These are phyloP conservation scores for Phytophthora idaei DNA, from an alignment of 352 stramenopile species.

Conservation along the genomic window DNA sequence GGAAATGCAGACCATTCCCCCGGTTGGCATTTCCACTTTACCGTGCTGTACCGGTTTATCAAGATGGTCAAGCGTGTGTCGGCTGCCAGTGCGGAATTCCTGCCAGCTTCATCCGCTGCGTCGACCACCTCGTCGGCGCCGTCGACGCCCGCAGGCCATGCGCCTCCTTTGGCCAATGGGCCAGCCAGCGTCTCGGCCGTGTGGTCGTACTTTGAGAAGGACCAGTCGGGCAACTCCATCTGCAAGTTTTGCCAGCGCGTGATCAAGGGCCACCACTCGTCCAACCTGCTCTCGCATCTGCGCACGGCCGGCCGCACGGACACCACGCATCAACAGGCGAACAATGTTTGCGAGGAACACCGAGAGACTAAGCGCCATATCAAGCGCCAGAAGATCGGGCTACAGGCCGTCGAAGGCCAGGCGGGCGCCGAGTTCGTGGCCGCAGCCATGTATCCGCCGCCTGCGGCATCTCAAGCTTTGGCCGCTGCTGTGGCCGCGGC, in stretches of 20 bases:
- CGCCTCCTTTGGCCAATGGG: constrained; percentile 18
- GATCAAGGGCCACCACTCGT: constrained; percentile 88
- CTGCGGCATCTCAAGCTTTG: constrained; percentile 40
- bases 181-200: constrained; percentile 76
- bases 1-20: background rate
- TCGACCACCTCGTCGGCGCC: constrained; percentile 11
- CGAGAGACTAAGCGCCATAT: constrained; percentile 79
- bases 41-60: constrained; percentile 42
- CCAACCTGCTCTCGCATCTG: constrained; percentile 81
- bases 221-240: constrained; percentile 73
- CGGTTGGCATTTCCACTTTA: constrained; percentile 14
- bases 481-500: constrained; percentile 50
- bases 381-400: constrained; percentile 76
- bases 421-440: constrained; percentile 44
- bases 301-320: constrained; percentile 77
- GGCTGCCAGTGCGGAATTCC: constrained; percentile 27
- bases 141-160: constrained; percentile 10
- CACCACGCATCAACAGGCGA: constrained; percentile 71
- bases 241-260: constrained; percentile 88
- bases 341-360: constrained; percentile 78
- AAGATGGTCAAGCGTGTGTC: constrained; percentile 34
- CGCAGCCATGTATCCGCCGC: constrained; percentile 46
- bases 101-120: constrained; percentile 8
- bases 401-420: constrained; percentile 33
- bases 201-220: constrained; percentile 87